A percentile compares a stretch with the other conserved stretches of the same genome.
Evolutionary conservation across 2,329 filamentous ascomycete species (phyloP).

Genomic region (Fusarium irregulare): DNA sequence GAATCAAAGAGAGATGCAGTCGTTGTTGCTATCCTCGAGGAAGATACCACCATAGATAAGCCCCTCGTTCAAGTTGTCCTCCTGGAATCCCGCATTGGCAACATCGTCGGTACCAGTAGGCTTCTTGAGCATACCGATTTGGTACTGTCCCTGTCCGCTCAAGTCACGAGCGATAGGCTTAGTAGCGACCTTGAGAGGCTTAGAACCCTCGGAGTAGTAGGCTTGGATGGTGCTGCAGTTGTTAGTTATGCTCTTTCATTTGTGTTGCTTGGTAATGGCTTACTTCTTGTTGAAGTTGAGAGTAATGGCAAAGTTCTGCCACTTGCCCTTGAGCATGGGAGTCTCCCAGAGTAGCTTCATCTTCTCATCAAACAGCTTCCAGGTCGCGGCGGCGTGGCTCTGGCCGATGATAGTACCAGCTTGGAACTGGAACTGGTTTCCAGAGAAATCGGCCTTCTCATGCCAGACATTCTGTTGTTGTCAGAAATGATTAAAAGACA

Average conservation of each 20-base stretch:
- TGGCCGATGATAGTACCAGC: slow-evolving; percentile 63
- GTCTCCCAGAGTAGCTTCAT: slow-evolving; percentile 63
- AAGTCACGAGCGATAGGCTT: slow-evolving; percentile 62
- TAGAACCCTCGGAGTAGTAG: slow-evolving; percentile 64
- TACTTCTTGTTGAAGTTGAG: slow-evolving; percentile 68
- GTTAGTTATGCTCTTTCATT: slow-evolving; percentile 7
- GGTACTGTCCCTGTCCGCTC: slow-evolving; percentile 68
- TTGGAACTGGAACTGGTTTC: slow-evolving; percentile 66
- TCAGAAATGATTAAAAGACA: not conserved
- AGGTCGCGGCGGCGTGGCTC: slow-evolving; percentile 50
- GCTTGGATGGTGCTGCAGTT: slow-evolving; percentile 63
- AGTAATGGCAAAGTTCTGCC: slow-evolving; percentile 72
- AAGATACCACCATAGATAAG: slow-evolving; percentile 65
- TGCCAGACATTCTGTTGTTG: slow-evolving; percentile 54
- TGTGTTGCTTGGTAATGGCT: slow-evolving; percentile 33
- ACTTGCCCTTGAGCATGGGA: slow-evolving; percentile 61
- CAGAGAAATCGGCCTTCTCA: slow-evolving; percentile 59
- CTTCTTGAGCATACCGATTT: slow-evolving; percentile 73
- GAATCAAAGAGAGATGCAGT: slow-evolving; percentile 49
- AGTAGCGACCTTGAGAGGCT: slow-evolving; percentile 60
- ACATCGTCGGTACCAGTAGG: slow-evolving; percentile 61
- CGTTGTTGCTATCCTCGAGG: slow-evolving; percentile 59
- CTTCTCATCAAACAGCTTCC: slow-evolving; percentile 61
- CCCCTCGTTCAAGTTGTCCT: slow-evolving; percentile 62
- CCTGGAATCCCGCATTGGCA: slow-evolving; percentile 61